Evolutionary conservation across 148 eudicot species (phyloP).

Genomic region (Limonium bicolor): DNA sequence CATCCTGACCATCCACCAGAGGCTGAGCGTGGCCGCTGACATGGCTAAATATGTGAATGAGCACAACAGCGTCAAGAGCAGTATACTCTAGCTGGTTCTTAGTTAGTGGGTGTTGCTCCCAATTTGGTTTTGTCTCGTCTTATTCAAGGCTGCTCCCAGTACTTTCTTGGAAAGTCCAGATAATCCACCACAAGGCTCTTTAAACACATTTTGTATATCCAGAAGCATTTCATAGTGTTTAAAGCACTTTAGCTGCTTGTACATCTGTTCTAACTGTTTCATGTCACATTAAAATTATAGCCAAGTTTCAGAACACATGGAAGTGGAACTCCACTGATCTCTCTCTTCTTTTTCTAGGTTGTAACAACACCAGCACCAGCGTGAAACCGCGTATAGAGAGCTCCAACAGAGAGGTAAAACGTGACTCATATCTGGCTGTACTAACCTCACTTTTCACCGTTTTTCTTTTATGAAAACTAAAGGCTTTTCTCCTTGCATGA

Average conservation of each 20-base stretch:
- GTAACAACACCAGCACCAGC: no score
- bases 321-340: no score
- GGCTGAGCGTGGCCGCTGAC: slow-evolving; percentile 38
- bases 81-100: slow-evolving; percentile 92
- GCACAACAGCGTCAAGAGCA: slow-evolving; percentile 95
- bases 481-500: no score
- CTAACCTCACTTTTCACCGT: no score
- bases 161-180: slow-evolving; percentile 86
- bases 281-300: slow-evolving; percentile 84
- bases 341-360: no score
- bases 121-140: slow-evolving; percentile 90
- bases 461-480: no score
- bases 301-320: no score
- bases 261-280: slow-evolving; percentile 61
- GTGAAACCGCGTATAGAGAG: no score
- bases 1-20: slow-evolving; percentile 23
- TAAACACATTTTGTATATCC: slow-evolving; percentile 85
- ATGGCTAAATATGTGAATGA: slow-evolving; percentile 77
- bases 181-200: slow-evolving; percentile 68
- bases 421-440: no score
- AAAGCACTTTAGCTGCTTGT: slow-evolving; percentile 60
- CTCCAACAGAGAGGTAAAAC: no score
- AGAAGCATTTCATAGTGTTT: slow-evolving; percentile 85
- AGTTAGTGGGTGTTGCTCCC: slow-evolving; percentile 89
- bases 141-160: slow-evolving; percentile 77